Evolutionary conservation across 441 rosid species (phyloP).

Genomic region (Croton laevigatus): DNA sequence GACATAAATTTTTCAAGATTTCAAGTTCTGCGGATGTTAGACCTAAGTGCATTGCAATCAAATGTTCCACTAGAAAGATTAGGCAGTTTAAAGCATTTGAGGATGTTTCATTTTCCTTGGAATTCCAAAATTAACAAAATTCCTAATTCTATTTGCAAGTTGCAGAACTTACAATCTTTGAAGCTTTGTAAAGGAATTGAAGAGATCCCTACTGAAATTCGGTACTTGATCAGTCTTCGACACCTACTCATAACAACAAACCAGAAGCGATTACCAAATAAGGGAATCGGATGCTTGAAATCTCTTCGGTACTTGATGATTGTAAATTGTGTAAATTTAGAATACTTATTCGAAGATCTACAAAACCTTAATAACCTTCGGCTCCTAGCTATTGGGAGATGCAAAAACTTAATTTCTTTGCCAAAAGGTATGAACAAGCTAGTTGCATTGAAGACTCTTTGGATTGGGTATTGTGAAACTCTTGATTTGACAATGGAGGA

Average conservation of each 20-base stretch:
- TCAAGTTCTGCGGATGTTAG: background rate
- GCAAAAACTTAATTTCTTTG: conserved; percentile 19
- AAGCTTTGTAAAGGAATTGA: background rate
- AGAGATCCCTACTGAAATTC: conserved; percentile 22
- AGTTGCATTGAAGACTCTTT: background rate
- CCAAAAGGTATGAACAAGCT: conserved; percentile 14
- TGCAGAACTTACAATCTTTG: conserved; percentile 25
- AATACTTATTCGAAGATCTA: conserved; percentile 13
- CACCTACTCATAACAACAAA: background rate
- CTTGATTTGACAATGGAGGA: background rate
- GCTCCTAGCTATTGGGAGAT: background rate
- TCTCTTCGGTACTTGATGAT: conserved; percentile 13
- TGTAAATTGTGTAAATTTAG: conserved; percentile 3
- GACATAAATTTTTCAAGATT: conserved; percentile 6
- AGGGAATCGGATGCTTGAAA: conserved; percentile 21
- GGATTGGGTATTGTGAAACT: background rate
- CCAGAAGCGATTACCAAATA: conserved; percentile 6
- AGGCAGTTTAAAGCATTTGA: conserved; percentile 24
- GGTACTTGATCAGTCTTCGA: conserved; percentile 22
- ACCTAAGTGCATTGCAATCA: background rate
- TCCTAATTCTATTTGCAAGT: conserved; percentile 19
- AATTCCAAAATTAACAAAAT: conserved; percentile 15
- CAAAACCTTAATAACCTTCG: conserved; percentile 12
- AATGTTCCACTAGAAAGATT: conserved; percentile 1
- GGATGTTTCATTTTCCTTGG: conserved; percentile 1